Conservation (phyloP, 2,329 filamentous ascomycete genomes). For the Blumeria hordei region DNA sequence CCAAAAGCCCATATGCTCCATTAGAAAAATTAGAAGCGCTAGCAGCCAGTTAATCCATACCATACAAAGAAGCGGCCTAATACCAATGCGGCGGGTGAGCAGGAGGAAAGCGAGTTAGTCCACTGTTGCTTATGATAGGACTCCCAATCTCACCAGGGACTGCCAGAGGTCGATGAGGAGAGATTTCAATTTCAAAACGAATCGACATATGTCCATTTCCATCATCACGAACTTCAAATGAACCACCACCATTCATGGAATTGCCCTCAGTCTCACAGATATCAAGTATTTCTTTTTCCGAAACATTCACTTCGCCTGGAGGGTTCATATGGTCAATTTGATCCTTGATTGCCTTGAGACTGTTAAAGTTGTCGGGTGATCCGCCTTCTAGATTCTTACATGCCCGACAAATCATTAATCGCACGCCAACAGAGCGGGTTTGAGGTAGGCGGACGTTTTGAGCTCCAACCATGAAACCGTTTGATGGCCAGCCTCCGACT, state of each 20-base stretch:
- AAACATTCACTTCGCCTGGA: constrained; percentile 20
- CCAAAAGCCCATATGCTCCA: not conserved
- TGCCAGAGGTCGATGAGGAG: constrained; percentile 20
- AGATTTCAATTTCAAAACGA: constrained; percentile 30
- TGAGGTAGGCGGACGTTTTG: constrained; percentile 23
- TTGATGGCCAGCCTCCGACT: constrained; percentile 12
- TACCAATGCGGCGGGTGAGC: constrained; percentile 10
- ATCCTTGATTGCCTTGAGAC: constrained; percentile 39
- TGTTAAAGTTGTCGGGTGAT: constrained; percentile 39
- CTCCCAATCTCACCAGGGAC: constrained; percentile 48
- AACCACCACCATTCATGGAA: constrained; percentile 67
- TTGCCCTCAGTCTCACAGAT: constrained; percentile 79
- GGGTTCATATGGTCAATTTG: constrained; percentile 35
- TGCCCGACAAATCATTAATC: constrained; percentile 51
- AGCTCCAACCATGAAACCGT: constrained; percentile 13
- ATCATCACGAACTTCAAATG: constrained; percentile 31
- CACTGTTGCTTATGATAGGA: constrained; percentile 24
- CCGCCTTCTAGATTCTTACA: constrained; percentile 37
- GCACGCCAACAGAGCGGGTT: constrained; percentile 42
- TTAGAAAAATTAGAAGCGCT: not conserved
- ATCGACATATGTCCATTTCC: constrained; percentile 16
- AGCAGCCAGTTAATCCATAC: constrained; percentile 1
- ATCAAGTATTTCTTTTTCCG: constrained; percentile 46
- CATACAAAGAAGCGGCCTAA: constrained; percentile 7
- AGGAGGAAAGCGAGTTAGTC: constrained; percentile 10